Percentiles rank a stretch among this genome's conserved stretches.
phyloP scores from a whole-genome alignment of 2,329 filamentous ascomycete species.

The Emergomyces orientalis region DNA sequence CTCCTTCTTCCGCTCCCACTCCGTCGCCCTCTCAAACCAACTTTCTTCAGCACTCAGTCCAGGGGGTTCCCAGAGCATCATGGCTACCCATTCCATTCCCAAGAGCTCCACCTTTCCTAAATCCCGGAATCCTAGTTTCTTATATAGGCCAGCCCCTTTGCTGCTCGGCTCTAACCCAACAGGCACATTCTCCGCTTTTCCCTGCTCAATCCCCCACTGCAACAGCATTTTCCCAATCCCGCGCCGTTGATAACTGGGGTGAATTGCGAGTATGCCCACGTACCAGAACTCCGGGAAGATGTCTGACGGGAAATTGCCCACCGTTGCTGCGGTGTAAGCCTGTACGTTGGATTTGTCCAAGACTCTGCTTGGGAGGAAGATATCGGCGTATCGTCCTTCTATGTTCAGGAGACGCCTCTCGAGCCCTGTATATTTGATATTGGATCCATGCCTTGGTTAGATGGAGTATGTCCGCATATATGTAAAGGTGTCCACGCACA shows the following conservation, averaged over 20 bases:
- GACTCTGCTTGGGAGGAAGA: conserved; percentile 13
- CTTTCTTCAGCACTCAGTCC: conserved; percentile 5
- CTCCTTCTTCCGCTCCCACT: neutral
- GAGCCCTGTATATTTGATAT: conserved; percentile 9
- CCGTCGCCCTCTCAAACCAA: conserved; percentile 6
- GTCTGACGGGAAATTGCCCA: conserved; percentile 12
- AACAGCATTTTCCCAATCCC: conserved; percentile 19
- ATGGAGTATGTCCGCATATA: neutral
- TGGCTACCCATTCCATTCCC: neutral
- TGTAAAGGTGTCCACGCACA: conserved; percentile 4
- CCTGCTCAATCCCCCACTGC: conserved; percentile 16
- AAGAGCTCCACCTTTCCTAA: conserved; percentile 10
- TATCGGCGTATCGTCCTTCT: conserved; percentile 10
- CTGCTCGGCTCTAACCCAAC: conserved; percentile 18
- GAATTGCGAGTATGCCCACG: conserved; percentile 19
- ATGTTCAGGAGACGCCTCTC: conserved; percentile 13
- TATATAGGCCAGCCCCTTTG: conserved; percentile 17
- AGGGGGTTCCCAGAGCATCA: conserved; percentile 12
- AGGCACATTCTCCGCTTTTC: conserved; percentile 16
- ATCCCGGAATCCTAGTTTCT: conserved; percentile 19
- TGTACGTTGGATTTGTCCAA: conserved; percentile 5
- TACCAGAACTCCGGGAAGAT: conserved; percentile 20
- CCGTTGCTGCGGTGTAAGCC: conserved; percentile 7
- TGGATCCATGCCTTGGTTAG: neutral
- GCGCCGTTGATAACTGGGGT: conserved; percentile 17